phyloP scores from a whole-genome alignment of 2,329 filamentous ascomycete genomes.

The Aureobasidium sp. region DNA sequence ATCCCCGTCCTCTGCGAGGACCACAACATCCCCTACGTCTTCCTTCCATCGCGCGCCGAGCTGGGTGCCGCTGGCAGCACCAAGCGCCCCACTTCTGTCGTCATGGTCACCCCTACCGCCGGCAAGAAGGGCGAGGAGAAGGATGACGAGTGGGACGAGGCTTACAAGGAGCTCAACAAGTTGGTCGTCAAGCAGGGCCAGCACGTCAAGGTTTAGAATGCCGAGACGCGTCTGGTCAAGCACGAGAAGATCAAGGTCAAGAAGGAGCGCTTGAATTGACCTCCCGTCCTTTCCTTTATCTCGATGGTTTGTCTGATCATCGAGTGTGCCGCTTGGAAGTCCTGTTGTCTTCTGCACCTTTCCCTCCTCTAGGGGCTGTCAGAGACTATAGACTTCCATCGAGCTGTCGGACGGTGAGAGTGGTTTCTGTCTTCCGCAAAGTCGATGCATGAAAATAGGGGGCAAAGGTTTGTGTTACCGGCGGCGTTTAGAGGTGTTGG shows the following conservation, averaged over 20 bases:
- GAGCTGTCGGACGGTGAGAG: not conserved
- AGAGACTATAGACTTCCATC: not conserved
- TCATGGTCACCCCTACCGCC: slow-evolving; percentile 61
- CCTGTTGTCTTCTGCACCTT: not conserved
- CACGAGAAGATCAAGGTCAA: slow-evolving; percentile 5
- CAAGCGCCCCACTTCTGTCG: slow-evolving; percentile 92
- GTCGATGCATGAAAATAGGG: slow-evolving; percentile 4
- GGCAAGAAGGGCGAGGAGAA: slow-evolving; percentile 37
- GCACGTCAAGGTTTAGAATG: slow-evolving; percentile 42
- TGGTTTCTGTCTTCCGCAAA: not conserved
- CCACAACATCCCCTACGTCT: slow-evolving; percentile 94
- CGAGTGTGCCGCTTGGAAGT: not conserved
- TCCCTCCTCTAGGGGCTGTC: not conserved
- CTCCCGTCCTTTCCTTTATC: not conserved
- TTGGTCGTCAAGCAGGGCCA: slow-evolving; percentile 50
- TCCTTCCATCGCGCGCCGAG: slow-evolving; percentile 84
- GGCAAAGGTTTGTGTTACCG: not conserved
- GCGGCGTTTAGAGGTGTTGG: slow-evolving; percentile 4
- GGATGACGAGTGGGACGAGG: slow-evolving; percentile 36
- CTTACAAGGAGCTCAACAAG: slow-evolving; percentile 45
- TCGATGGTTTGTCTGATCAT: not conserved
- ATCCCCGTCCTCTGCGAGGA: slow-evolving; percentile 97
- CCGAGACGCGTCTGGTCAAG: not conserved
- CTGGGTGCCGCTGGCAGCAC: slow-evolving; percentile 88
- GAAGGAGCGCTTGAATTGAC: not conserved